phyloP scores from a whole-genome alignment of 169 alveolate species.

The Eimeria tenella region DNA sequence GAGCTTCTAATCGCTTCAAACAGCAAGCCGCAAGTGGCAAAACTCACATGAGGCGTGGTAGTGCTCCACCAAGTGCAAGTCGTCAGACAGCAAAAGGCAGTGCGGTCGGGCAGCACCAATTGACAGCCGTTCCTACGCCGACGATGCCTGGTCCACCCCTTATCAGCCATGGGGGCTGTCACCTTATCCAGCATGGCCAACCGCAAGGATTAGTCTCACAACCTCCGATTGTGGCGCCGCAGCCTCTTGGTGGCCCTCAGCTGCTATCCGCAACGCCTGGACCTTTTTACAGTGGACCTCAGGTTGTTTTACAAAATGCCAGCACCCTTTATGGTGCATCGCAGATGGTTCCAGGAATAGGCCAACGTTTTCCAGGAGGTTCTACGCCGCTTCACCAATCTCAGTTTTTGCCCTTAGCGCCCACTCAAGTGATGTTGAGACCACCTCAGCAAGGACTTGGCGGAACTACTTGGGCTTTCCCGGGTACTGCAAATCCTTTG shows the following conservation, averaged over 20 bases:
- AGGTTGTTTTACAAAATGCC: not conserved
- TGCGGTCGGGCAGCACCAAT: not conserved
- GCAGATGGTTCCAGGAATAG: constrained; percentile 4
- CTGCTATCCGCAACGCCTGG: not conserved
- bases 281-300: not conserved
- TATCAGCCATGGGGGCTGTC: not conserved
- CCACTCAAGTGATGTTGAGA: not conserved
- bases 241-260: constrained; percentile 30
- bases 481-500: not conserved
- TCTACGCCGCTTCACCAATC: not conserved
- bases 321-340: not conserved
- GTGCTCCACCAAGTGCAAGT: constrained; percentile 33
- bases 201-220: not conserved
- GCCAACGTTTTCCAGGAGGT: not conserved
- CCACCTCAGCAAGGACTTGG: not conserved
- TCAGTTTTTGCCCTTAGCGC: not conserved
- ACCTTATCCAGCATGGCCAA: not conserved
- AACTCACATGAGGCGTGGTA: not conserved
- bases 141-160: not conserved
- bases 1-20: not conserved
- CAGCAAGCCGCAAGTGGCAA: not conserved
- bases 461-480: constrained; percentile 3
- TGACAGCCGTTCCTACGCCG: not conserved
- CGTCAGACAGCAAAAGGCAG: not conserved
- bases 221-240: not conserved